Conservation (phyloP, 2,329 filamentous ascomycete species). For the Penicillium psychrosexuale region DNA sequence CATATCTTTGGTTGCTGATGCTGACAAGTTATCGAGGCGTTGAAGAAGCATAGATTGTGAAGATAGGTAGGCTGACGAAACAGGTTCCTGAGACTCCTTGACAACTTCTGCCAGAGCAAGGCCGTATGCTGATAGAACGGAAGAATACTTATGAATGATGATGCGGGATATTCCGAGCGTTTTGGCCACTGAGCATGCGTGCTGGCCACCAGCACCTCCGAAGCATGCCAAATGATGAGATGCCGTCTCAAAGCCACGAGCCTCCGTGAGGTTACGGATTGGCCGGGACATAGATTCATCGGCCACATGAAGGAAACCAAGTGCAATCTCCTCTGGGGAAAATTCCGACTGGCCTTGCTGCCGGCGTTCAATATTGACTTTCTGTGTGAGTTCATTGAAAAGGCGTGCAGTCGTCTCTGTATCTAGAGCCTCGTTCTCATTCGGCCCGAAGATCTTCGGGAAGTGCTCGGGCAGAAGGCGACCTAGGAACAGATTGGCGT, state of each 20-base stretch:
- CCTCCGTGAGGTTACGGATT: slow-evolving; percentile 86
- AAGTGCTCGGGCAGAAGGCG: slow-evolving; percentile 89
- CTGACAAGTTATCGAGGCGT: slow-evolving; percentile 74
- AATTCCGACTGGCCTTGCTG: slow-evolving; percentile 55
- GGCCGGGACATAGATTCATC: slow-evolving; percentile 58
- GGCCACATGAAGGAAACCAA: slow-evolving; percentile 44
- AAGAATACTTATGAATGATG: slow-evolving; percentile 84
- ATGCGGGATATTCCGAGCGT: slow-evolving; percentile 82
- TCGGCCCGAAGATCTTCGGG: slow-evolving; percentile 89
- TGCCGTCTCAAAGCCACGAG: slow-evolving; percentile 85
- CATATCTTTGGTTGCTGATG: slow-evolving; percentile 50
- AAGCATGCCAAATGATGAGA: slow-evolving; percentile 90
- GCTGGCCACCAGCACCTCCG: slow-evolving; percentile 87
- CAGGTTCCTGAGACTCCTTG: slow-evolving; percentile 70
- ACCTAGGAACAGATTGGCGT: slow-evolving; percentile 85
- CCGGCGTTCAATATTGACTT: slow-evolving; percentile 68
- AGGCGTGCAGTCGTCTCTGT: slow-evolving; percentile 69
- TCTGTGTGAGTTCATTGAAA: slow-evolving; percentile 70
- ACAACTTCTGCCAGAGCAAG: slow-evolving; percentile 93
- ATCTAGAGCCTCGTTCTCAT: slow-evolving; percentile 80
- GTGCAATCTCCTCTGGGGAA: slow-evolving; percentile 59
- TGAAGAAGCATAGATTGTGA: slow-evolving; percentile 51
- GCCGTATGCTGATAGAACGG: slow-evolving; percentile 85
- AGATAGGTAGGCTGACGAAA: slow-evolving; percentile 54
- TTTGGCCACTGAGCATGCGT: slow-evolving; percentile 85